A percentile compares a stretch with the other conserved stretches of the same genome.
These are phyloP conservation scores for Mesembryanthemum crystallinum DNA, from an alignment of 148 eudicot species.

Conservation along the genomic window DNA sequence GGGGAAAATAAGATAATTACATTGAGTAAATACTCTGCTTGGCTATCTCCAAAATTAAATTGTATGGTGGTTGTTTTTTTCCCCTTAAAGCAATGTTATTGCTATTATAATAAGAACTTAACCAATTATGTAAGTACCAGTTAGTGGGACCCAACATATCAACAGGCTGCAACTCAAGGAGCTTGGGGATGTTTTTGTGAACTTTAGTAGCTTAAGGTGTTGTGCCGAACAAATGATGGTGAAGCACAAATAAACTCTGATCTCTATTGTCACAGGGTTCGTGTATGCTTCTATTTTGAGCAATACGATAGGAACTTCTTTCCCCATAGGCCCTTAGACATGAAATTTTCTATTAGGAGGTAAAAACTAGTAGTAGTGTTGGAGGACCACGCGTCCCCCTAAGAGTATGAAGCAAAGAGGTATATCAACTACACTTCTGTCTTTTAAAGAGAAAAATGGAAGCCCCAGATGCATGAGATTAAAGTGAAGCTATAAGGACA, in stretches of 20 bases:
- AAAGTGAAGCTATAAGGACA: too few relatives aligned
- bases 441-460: too few relatives aligned
- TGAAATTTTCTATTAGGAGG: too few relatives aligned
- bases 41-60: not conserved
- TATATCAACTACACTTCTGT: too few relatives aligned
- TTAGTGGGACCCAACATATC: not conserved
- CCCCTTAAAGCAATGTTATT: not conserved
- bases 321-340: too few relatives aligned
- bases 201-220: not conserved
- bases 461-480: too few relatives aligned
- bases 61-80: too few relatives aligned
- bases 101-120: not conserved
- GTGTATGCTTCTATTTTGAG: not conserved
- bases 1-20: not conserved
- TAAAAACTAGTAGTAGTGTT: too few relatives aligned
- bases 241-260: not conserved
- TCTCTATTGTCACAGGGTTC: not conserved
- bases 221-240: not conserved
- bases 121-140: not conserved
- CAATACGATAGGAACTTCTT: not conserved
- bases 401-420: too few relatives aligned
- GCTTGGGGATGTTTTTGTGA: not conserved
- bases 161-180: not conserved
- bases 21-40: not conserved
- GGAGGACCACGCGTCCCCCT: too few relatives aligned